phyloP scores from a whole-genome alignment of 257 asterid species.

The Mentha longifolia region DNA sequence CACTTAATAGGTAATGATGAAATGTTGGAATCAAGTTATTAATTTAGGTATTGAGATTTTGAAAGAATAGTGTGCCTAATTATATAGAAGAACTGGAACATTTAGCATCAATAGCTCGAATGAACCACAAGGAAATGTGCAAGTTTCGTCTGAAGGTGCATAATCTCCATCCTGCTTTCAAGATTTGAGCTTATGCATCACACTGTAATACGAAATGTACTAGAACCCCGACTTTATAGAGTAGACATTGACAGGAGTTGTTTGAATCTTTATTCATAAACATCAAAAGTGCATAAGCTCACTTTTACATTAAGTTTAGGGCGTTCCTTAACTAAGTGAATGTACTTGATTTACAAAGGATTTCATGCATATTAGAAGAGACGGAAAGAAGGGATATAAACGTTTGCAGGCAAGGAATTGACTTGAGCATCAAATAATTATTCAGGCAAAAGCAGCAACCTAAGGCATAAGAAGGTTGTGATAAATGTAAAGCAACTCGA shows the following conservation, averaged over 20 bases:
- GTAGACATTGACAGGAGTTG: neutral
- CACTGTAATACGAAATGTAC: neutral
- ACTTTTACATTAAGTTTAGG: neutral
- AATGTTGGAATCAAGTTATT: neutral
- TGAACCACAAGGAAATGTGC: neutral
- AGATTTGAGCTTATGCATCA: slow-evolving; percentile 4
- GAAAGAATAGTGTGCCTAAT: neutral
- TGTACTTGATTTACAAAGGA: slow-evolving; percentile 2
- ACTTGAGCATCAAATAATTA: slow-evolving; percentile 3
- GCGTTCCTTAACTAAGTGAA: neutral
- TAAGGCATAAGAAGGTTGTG: neutral
- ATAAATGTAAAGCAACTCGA: neutral
- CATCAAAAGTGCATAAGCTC: neutral
- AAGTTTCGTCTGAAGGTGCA: neutral
- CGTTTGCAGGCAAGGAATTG: neutral
- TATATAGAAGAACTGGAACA: neutral
- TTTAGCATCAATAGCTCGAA: slow-evolving; percentile 15
- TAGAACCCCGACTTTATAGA: neutral
- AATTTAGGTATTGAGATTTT: neutral
- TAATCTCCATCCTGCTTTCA: neutral
- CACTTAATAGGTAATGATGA: neutral
- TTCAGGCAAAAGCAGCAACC: neutral
- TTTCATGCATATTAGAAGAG: neutral
- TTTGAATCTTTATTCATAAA: neutral
- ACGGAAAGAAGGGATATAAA: neutral